phyloP scores from a whole-genome alignment of 805 yeast genomes.

The Metschnikowia kunwiensis region DNA sequence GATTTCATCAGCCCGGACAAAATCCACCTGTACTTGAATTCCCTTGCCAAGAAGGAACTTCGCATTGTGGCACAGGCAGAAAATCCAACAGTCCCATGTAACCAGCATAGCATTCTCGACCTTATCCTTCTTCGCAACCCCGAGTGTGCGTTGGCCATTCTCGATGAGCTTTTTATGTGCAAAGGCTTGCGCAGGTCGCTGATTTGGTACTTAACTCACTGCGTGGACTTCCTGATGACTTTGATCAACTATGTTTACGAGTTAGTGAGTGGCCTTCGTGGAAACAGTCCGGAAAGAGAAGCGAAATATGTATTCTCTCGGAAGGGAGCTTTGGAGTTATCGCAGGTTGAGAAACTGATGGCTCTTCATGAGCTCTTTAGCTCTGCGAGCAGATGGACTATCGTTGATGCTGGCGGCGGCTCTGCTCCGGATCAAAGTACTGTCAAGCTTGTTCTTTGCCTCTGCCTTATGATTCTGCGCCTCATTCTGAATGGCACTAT shows the following conservation, averaged over 20 bases:
- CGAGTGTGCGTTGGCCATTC: conserved; percentile 48
- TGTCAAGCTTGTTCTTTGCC: conserved; percentile 46
- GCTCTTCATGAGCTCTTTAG: conserved; percentile 66
- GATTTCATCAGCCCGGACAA: conserved; percentile 45
- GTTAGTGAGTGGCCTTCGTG: conserved; percentile 55
- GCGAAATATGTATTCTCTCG: conserved; percentile 49
- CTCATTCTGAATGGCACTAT: conserved; percentile 46
- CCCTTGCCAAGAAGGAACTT: conserved; percentile 27
- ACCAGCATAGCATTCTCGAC: conserved; percentile 45
- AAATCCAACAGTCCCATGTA: conserved; percentile 30
- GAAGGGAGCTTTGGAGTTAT: conserved; percentile 50
- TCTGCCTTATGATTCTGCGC: conserved; percentile 62
- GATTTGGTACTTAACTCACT: conserved; percentile 66
- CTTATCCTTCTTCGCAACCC: conserved; percentile 51
- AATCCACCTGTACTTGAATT: conserved; percentile 46
- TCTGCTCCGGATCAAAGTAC: conserved; percentile 19
- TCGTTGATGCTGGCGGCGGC: conserved; percentile 24
- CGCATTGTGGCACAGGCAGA: conserved; percentile 25
- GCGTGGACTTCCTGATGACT: conserved; percentile 49
- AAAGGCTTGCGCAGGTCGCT: conserved; percentile 59
- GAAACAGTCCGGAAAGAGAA: conserved; percentile 27
- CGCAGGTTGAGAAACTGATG: conserved; percentile 63
- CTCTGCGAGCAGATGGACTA: conserved; percentile 39
- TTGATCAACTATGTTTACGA: conserved; percentile 64
- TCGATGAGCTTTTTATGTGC: conserved; percentile 73